Base-by-base conservation (phyloP, 2,329 filamentous ascomycete genomes). In the Phialophora verrucosa region DNA sequence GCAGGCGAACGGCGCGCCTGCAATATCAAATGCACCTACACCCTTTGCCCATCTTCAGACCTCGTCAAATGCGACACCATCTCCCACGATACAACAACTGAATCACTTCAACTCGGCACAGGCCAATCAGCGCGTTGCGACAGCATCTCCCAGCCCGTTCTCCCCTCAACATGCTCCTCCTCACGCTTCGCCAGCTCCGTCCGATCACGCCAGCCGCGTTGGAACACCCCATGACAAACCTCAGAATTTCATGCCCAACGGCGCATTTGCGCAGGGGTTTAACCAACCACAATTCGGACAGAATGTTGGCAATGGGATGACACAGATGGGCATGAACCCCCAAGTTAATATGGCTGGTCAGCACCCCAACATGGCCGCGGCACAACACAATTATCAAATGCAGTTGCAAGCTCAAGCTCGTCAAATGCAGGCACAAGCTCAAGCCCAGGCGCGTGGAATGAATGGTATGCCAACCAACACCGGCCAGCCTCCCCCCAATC, bases 101-200 rank as follows among this genome's bases (percentile, higher is more conserved):
- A 93, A 96, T 75, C 85, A 87, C 62, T 88, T 87, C 63, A 80
- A 82, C 65, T 79, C 83, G 78, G 63, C 88, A 38, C 87, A 91
- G 75, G 85, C 85, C 73, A 88, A 90, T 47, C 91, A 93, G 76
- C 84, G 93, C 74, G 92, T 98, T 78, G 90, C 93, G 71, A 97
- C 94, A 54, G 90, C 92, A 51, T 98, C 95, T 35, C 94, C 95
- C 3, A 94, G 95, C 78, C 92, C 92, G 0, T 97, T 96, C 77
- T 93, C 91, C 1, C 91, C 91, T 71, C 90, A 91, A 72, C 90
- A 91, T 74, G 91, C 92, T 73, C 85, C 83, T 44, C 79, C 85
- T 17, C 91, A 93, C 74, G 85, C 89, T 66, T 95, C 92, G 2
- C 91, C 92, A 11, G 87, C 90, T 17, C 88, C 90, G 4, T 90